phyloP scores from a whole-genome alignment of 75 land plant species.

The Cupressus sempervirens region DNA sequence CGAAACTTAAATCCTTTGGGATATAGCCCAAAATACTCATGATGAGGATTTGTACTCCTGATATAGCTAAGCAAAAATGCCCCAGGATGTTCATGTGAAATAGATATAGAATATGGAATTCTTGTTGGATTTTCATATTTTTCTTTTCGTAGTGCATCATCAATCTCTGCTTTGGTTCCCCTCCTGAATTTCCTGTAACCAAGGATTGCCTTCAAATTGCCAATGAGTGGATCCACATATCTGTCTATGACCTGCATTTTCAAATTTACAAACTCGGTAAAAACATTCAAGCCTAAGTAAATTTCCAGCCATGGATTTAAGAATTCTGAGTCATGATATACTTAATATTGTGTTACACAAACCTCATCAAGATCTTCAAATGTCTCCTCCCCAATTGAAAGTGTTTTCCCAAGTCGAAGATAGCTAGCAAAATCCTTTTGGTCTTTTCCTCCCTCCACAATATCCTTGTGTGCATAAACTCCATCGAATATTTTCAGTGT shows the following conservation, averaged over 20 bases:
- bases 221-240: constrained; percentile 89
- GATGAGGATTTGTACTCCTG: constrained; percentile 70
- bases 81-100: constrained; percentile 89
- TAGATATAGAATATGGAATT: constrained; percentile 77
- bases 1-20: constrained; percentile 88
- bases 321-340: neutral
- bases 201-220: constrained; percentile 71
- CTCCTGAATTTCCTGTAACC: constrained; percentile 74
- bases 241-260: constrained; percentile 78
- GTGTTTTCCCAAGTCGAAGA: constrained; percentile 85
- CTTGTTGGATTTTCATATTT: constrained; percentile 70
- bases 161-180: constrained; percentile 72
- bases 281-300: neutral
- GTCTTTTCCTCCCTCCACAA: constrained; percentile 88
- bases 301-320: neutral
- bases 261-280: neutral
- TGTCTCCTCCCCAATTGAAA: constrained; percentile 82
- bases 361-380: constrained; percentile 99
- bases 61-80: constrained; percentile 79
- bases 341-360: constrained; percentile 8
- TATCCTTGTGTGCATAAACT: constrained; percentile 88
- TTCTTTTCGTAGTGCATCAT: constrained; percentile 60
- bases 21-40: constrained; percentile 75
- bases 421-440: constrained; percentile 81
- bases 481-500: constrained; percentile 88